Evolutionary conservation across 345 rosid species (phyloP).

Genomic region (Euclidium syriacum): DNA sequence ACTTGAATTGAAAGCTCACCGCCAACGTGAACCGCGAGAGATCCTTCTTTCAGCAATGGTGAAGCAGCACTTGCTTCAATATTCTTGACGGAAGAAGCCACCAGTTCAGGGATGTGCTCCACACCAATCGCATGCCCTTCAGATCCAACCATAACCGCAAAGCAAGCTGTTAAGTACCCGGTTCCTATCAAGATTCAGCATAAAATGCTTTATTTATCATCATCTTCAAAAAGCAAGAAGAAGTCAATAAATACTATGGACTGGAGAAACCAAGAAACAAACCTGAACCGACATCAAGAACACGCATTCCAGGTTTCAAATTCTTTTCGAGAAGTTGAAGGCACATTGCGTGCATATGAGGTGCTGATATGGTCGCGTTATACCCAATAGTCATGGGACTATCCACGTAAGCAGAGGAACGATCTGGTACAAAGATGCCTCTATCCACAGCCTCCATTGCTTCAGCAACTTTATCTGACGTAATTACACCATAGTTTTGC

Average conservation of each 20-base stretch:
- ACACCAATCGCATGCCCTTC: constrained; percentile 80
- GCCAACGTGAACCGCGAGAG: constrained; percentile 67
- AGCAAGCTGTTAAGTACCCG: constrained; percentile 85
- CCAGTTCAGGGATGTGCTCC: constrained; percentile 89
- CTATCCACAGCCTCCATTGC: constrained; percentile 89
- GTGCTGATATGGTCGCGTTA: constrained; percentile 95
- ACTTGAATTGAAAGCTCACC: constrained; percentile 43
- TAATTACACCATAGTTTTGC: constrained; percentile 52
- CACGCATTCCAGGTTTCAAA: constrained; percentile 91
- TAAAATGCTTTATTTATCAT: neutral
- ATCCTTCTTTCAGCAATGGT: constrained; percentile 56
- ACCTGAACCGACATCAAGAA: constrained; percentile 98
- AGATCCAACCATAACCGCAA: constrained; percentile 88
- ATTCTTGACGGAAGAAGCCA: constrained; percentile 54
- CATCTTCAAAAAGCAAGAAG: neutral
- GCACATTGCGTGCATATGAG: constrained; percentile 98
- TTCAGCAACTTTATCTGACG: constrained; percentile 58
- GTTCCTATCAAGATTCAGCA: constrained; percentile 15
- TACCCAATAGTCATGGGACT: constrained; percentile 87
- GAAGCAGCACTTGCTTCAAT: constrained; percentile 75
- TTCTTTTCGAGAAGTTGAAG: constrained; percentile 72
- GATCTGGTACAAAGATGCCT: constrained; percentile 70
- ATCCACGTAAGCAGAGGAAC: constrained; percentile 67
- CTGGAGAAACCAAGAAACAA: neutral
- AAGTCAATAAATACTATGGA: neutral